Base-by-base conservation (phyloP, 129 eudicot genomes). In the Helichrysum umbraculigerum region DNA sequence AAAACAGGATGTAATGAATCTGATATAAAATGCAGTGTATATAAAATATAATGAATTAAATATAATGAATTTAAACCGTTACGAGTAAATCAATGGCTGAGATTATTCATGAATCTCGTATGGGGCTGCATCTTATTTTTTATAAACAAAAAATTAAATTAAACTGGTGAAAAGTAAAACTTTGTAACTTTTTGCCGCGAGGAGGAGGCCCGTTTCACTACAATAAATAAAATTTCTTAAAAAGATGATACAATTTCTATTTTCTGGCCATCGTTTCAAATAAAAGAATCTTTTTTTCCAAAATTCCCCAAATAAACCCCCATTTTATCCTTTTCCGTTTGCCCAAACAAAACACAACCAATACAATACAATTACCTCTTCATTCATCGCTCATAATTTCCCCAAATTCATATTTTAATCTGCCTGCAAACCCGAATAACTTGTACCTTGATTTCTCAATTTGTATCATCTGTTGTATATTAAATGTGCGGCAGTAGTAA, bases 211-310 rank as follows among this genome's bases (percentile, higher is more conserved):
- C 67, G 17, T 21, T 54, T 54, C 19, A 17, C 28, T 17, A 57
- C 29, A 7, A 42, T 62, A 57, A 34, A 25, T 62, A 57, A 34
- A 25, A 30, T 29, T 68, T 10, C 2, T 9, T 6, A 57, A 65
- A 39, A 56, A 37, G 37, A 1, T 17, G 4, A 21, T n/a, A 57
- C 10, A 56, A 47, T 47, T 47, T 47, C 54, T 47, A 29, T 59
- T 70, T 78, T 62, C 30, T 47, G 77, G 66, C 82, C 54, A 78
- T 71, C 82, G 82, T 78, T 78, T 62, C 76, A 62, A 77, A 78
- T 78, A 78, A 78, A 73, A 20, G 12, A 59, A 78, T 70, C 21
- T 33, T 78, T 76, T 50, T 12, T 44, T 47, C 39, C 2, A 47
- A 42, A 35, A 25, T 78, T 64, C 71, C 63, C 42, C 62, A 71